Evolutionary conservation across 2,329 filamentous ascomycete species (phyloP).

Genomic region (Coniochaeta hoffmannii): DNA sequence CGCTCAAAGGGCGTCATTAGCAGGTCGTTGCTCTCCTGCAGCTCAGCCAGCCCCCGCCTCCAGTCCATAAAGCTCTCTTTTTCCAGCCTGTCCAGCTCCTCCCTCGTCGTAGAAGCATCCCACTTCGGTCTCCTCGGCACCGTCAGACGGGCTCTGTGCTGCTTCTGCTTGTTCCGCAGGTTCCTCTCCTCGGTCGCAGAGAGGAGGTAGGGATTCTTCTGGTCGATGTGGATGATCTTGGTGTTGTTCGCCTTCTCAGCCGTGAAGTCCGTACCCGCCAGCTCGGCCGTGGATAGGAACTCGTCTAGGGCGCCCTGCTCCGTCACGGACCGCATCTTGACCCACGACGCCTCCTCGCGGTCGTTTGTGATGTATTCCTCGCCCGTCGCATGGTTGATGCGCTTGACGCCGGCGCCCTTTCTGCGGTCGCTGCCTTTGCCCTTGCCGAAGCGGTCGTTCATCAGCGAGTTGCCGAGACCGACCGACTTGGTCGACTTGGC

Average conservation of each 20-base stretch:
- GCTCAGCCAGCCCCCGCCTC: conserved; percentile 82
- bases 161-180: conserved; percentile 71
- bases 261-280: conserved; percentile 98
- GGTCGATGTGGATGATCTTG: conserved; percentile 95
- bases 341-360: conserved; percentile 86
- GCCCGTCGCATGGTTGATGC: conserved; percentile 72
- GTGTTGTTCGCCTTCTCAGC: conserved; percentile 99
- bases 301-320: conserved; percentile 96
- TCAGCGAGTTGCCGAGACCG: conserved; percentile 91
- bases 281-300: conserved; percentile 88
- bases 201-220: conserved; percentile 90
- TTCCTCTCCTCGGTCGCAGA: conserved; percentile 77
- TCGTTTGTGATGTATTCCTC: conserved; percentile 91
- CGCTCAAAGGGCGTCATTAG: conserved; percentile 97
- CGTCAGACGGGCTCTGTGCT: conserved; percentile 71
- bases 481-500: conserved; percentile 94
- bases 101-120: conserved; percentile 77
- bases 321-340: conserved; percentile 98
- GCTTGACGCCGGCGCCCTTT: conserved; percentile 50
- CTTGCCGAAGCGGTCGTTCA: conserved; percentile 98
- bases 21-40: conserved; percentile 89
- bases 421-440: conserved; percentile 80
- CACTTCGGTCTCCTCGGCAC: conserved; percentile 86
- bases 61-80: conserved; percentile 76
- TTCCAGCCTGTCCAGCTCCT: conserved; percentile 73